Evolutionary conservation across 2,329 filamentous ascomycete species (phyloP).

Genomic region (Orbilia ellipsospora): DNA sequence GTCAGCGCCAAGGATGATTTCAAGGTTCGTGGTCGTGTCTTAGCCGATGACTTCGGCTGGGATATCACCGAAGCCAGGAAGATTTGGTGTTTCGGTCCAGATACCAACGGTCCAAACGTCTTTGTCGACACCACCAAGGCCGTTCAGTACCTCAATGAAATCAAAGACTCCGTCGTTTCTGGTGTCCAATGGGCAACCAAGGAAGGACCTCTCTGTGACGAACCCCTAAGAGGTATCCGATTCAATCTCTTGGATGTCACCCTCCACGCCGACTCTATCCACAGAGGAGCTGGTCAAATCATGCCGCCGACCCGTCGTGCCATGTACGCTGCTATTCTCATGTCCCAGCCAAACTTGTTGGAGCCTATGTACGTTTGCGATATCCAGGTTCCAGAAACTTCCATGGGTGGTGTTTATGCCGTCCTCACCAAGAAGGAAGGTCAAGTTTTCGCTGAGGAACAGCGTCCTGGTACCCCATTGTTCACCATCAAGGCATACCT

Average conservation of each 20-base stretch:
- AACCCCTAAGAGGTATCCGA: constrained; percentile 95
- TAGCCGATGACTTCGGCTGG: constrained; percentile 98
- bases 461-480: constrained; percentile 96
- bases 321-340: constrained; percentile 89
- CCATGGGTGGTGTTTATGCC: constrained; percentile 99
- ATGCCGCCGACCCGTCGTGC: constrained; percentile 98
- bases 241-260: constrained; percentile 99
- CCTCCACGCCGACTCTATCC: constrained; percentile 98
- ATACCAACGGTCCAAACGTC: constrained; percentile 94
- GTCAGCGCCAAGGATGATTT: constrained; percentile 96
- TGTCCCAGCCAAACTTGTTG: constrained; percentile 89
- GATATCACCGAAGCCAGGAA: constrained; percentile 99
- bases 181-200: constrained; percentile 99
- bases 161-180: constrained; percentile 99
- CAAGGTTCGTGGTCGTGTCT: constrained; percentile 95
- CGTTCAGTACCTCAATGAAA: constrained; percentile 99
- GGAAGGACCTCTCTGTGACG: constrained; percentile 96
- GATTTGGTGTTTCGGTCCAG: constrained; percentile 99
- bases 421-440: constrained; percentile 97
- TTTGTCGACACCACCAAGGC: constrained; percentile 99
- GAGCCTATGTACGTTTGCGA: constrained; percentile 99
- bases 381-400: constrained; percentile 97
- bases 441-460: constrained; percentile 98
- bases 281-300: constrained; percentile 99
- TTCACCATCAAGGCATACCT: constrained; percentile 99